Evolutionary conservation across 2,329 filamentous ascomycete species (phyloP).

Genomic region (Cylindrodendrum hubeiense): DNA sequence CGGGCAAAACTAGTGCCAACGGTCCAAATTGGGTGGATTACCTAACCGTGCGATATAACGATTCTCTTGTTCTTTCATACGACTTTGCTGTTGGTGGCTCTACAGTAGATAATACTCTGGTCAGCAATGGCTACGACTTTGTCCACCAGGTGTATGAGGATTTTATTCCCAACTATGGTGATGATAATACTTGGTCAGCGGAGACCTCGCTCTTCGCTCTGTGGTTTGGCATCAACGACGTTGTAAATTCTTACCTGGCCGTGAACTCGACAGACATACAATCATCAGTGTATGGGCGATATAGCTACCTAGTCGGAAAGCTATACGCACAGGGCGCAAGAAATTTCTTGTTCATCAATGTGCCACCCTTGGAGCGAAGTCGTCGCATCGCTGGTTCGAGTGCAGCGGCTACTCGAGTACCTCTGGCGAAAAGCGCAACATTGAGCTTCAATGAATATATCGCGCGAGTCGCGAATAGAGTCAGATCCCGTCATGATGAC

Average conservation of each 20-base stretch:
- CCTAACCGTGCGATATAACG: neutral
- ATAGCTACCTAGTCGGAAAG: neutral
- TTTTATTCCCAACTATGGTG: neutral
- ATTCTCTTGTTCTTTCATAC: neutral
- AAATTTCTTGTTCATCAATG: constrained; percentile 2
- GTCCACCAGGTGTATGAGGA: neutral
- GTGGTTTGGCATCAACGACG: constrained; percentile 9
- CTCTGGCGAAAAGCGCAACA: constrained; percentile 1
- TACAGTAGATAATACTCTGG: neutral
- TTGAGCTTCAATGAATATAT: neutral
- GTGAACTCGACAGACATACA: neutral
- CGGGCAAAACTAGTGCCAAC: constrained; percentile 2
- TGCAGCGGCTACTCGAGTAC: neutral
- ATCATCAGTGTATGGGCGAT: neutral
- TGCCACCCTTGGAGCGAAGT: neutral
- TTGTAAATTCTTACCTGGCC: constrained; percentile 1
- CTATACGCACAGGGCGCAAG: neutral
- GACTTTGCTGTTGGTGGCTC: constrained; percentile 2
- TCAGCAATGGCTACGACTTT: neutral
- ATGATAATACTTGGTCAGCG: neutral
- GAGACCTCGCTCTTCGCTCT: neutral
- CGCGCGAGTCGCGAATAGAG: neutral
- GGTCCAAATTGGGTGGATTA: constrained; percentile 10
- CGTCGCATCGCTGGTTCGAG: constrained; percentile 1
- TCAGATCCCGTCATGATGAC: neutral